phyloP scores from a whole-genome alignment of 805 yeast genomes.

The Myxozyma monticola region DNA sequence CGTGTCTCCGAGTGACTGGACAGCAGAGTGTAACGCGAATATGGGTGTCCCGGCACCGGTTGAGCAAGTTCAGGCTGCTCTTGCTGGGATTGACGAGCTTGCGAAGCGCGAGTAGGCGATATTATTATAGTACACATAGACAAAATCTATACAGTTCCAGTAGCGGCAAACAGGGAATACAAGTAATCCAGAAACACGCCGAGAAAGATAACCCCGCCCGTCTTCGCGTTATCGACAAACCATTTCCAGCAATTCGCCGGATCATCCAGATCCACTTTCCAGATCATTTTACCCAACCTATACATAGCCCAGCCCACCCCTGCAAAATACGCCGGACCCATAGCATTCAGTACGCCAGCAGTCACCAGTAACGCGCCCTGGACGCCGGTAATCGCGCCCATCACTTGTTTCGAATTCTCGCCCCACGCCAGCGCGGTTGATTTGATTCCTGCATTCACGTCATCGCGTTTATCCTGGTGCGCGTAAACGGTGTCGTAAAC shows the following conservation, averaged over 20 bases:
- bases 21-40: conserved; percentile 4
- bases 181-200: conserved; percentile 44
- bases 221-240: conserved; percentile 72
- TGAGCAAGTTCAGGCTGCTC: background rate
- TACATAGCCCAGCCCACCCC: conserved; percentile 68
- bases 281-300: conserved; percentile 68
- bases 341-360: conserved; percentile 73
- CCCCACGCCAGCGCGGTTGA: conserved; percentile 98
- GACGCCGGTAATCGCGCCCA: conserved; percentile 60
- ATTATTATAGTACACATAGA: background rate
- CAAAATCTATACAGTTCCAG: background rate
- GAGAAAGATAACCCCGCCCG: conserved; percentile 46
- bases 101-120: background rate
- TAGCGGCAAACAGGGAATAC: background rate
- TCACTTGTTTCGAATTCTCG: conserved; percentile 65
- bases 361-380: conserved; percentile 64
- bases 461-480: conserved; percentile 92
- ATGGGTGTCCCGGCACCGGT: background rate
- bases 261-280: conserved; percentile 70
- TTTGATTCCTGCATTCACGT: conserved; percentile 85
- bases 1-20: conserved; percentile 7
- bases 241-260: conserved; percentile 82
- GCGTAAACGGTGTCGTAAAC: conserved; percentile 95
- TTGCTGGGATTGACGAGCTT: background rate
- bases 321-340: conserved; percentile 80